A percentile compares a stretch with the other conserved stretches of the same genome.
Conservation (phyloP, 176 grass and related monocot species). For the Cymbopogon citratus region DNA sequence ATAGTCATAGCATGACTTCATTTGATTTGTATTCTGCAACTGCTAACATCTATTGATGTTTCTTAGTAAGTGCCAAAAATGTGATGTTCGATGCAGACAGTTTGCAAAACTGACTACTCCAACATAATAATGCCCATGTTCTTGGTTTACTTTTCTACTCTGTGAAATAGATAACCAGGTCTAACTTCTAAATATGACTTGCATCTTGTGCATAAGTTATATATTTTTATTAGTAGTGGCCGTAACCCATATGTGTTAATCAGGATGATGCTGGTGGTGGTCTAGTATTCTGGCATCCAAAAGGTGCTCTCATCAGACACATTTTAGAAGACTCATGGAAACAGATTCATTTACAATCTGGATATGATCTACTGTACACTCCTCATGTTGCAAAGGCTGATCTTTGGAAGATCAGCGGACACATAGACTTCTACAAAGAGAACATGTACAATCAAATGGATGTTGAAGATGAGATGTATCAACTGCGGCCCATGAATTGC, state of each 20-base stretch:
- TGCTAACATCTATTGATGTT: background rate
- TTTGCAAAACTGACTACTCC: background rate
- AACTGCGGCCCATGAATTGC: conserved; percentile 95
- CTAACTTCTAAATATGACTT: background rate
- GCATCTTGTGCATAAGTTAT: background rate
- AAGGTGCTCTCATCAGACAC: conserved; percentile 78
- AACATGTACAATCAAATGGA: conserved; percentile 98
- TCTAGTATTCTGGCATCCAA: conserved; percentile 99
- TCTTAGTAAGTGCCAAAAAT: background rate
- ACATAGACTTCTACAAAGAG: conserved; percentile 90
- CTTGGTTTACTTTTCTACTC: background rate
- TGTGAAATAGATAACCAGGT: background rate
- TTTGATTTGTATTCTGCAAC: background rate
- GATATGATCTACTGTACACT: conserved; percentile 86
- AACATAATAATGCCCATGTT: background rate
- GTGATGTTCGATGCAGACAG: background rate
- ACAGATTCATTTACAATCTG: conserved; percentile 73
- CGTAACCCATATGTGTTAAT: conserved; percentile 17
- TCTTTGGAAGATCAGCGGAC: conserved; percentile 92
- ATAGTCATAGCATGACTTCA: background rate
- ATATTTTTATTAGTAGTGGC: conserved; percentile 2
- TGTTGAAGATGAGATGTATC: conserved; percentile 88
- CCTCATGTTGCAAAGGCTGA: conserved; percentile 91
- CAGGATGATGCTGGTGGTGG: conserved; percentile 95
- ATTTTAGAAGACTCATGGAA: conserved; percentile 96